phyloP scores from a whole-genome alignment of 2,329 filamentous ascomycete species.

The Fusarium pseudocircinatum region DNA sequence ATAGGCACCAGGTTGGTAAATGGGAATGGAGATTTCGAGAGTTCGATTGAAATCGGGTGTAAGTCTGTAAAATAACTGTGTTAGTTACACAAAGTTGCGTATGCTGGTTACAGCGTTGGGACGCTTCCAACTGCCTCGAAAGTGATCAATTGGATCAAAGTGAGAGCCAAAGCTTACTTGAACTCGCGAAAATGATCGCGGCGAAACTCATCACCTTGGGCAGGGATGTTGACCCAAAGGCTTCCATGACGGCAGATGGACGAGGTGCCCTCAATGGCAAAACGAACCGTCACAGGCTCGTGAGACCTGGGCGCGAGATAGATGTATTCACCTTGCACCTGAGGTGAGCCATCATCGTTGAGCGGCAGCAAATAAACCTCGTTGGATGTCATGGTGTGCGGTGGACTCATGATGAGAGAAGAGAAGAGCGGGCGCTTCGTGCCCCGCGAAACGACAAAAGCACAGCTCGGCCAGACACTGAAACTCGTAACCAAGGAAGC shows the following conservation, averaged over 20 bases:
- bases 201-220: constrained; percentile 77
- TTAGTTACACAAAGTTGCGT: constrained; percentile 16
- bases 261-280: constrained; percentile 92
- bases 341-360: constrained; percentile 91
- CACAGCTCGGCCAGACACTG: constrained; percentile 33
- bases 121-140: neutral
- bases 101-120: neutral
- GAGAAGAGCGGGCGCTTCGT: constrained; percentile 43
- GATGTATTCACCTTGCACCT: constrained; percentile 89
- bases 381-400: constrained; percentile 68
- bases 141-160: constrained; percentile 2
- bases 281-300: constrained; percentile 82
- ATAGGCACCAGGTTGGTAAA: constrained; percentile 85
- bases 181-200: constrained; percentile 85
- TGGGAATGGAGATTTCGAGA: constrained; percentile 88
- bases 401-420: constrained; percentile 62
- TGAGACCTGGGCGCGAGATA: constrained; percentile 81
- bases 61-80: constrained; percentile 65
- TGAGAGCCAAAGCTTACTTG: constrained; percentile 69
- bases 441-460: constrained; percentile 42
- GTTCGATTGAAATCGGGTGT: constrained; percentile 92
- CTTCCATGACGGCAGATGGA: constrained; percentile 95
- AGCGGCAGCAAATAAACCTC: constrained; percentile 89
- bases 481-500: constrained; percentile 37
- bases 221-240: constrained; percentile 95